Base-by-base conservation (phyloP, 2,329 filamentous ascomycete species). In the Aspergillus flavus region DNA sequence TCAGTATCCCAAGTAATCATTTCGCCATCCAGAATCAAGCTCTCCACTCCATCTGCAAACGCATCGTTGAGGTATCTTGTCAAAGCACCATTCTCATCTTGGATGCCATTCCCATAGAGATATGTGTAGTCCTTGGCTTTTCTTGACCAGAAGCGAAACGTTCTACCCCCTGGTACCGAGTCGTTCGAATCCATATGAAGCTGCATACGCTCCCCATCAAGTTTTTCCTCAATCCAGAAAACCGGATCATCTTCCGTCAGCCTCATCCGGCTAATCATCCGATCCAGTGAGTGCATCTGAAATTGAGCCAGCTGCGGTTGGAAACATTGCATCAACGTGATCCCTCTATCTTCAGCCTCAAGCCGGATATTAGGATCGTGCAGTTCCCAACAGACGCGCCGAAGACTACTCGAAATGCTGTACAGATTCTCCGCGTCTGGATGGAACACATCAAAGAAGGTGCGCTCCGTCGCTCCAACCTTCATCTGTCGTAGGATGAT, bases 1-100 rank as follows among this genome's bases (percentile, higher is more conserved):
- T 90, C 87, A 64, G 93, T 91, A 73, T 98, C 93, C 95, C 95
- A 99, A 0, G 94, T 97, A 62, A 99, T 93, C 95, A 99, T 99
- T 76, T 99, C 95, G 11, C 95, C 95, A 71, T 99, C 95, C 0
- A 99, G 84, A 57, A 99, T 97, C 67, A 97, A 85, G 73, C 92
- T 97, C 19, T 89, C 85, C 0, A 98, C 93, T 1, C 89, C 89
- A 0, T 87, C 81, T 2, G 88, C 83, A 75, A 99, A 98, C 0
- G 92, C 93, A 46, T 87, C 83, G 58, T 87, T 87, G 23, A 98
- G 82, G 74, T 96, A 90, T 39, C 92, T 86, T 0, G 94, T 97
- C 58, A 98, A 77, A 7, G 93, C 89, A 9, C 91, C 90, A 46
- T 89, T 88, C 6, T 90, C 85, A 67, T 96, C 92, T 54, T 89